Base-by-base conservation (phyloP, 2,329 filamentous ascomycete species). In the Aspergillus latus region DNA sequence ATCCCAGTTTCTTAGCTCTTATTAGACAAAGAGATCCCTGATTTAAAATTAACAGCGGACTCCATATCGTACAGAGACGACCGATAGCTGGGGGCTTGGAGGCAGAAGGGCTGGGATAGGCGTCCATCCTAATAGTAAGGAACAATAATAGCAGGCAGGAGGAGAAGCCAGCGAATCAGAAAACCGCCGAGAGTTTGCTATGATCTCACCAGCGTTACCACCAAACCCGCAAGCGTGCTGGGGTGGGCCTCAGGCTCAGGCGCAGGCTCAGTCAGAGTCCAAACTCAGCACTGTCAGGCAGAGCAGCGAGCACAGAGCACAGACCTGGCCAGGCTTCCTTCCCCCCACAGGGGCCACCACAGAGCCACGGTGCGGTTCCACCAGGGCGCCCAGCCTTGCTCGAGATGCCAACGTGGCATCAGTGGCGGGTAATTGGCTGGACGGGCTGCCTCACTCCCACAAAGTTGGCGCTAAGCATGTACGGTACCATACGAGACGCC, bases 391-490 rank as follows among this genome's bases (percentile, higher is more conserved):
- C 34, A 37, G 34, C 34, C 28, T 21, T 42, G 40, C 39, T 32
- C n/a, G 44, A 48, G 48, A 4, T 15, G 16, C 16, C 16, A 47
- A 47, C 64, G 64, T 66, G 60, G 62, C 65, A 63, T 40, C 37
- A 15, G 40, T 45, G 58, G 49, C 47, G 54, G 60, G 52, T 64
- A 48, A 62, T 64, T 66, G 65, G 64, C 39, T 52, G 32, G 34
- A 40, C 43, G 29, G 28, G 51, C 63, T 60, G 66, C 66, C 66
- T 68, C 66, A 68, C 66, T 68, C 62, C 5, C 3, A 4, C 36
- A 50, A 26, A 42, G 36, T 52, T 52, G 13, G 37, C n/a, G 28
- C 39, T 50, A 29, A 28, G 49, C 13, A 34, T 13, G 49, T 51
- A 42, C 32, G 36, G 48, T 50, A 42, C 29, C 9, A 16, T 11